A percentile compares a stretch with the other conserved stretches of the same genome.
These are phyloP conservation scores for Biscogniauxia marginata DNA, from an alignment of 2,329 filamentous ascomycete species.

Conservation along the genomic window DNA sequence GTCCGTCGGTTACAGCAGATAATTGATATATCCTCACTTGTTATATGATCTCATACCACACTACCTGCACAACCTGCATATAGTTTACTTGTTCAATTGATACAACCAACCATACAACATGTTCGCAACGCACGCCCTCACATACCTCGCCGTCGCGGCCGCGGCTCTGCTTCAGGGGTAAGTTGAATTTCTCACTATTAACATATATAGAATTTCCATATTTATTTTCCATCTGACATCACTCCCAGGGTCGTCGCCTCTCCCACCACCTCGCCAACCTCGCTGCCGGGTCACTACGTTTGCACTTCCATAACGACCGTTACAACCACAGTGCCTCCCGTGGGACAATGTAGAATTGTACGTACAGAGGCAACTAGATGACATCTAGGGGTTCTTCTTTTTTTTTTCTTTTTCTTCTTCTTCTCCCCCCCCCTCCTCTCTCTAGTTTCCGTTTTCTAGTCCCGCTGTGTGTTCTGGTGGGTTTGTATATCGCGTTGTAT, in stretches of 20 bases:
- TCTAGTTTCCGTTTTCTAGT: not conserved
- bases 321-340: conserved; percentile 9
- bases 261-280: conserved; percentile 8
- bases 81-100: not conserved
- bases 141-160: conserved; percentile 9
- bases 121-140: conserved; percentile 10
- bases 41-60: no score
- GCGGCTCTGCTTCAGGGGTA: conserved; percentile 17
- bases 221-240: no score
- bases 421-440: no score
- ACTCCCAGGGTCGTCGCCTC: conserved; percentile 8
- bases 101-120: not conserved
- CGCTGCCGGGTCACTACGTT: conserved; percentile 13
- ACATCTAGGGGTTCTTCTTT: not conserved
- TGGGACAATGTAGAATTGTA: not conserved
- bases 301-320: conserved; percentile 16
- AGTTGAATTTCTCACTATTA: not conserved
- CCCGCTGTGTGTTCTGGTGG: no score
- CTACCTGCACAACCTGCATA: no score
- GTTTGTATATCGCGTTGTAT: no score
- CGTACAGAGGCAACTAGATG: not conserved
- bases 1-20: no score
- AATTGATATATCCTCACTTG: no score
- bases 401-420: not conserved
- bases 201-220: not conserved